These are phyloP conservation scores for Ascochyta viciae-villosae DNA, from an alignment of 2,329 filamentous ascomycete genomes.

Conservation along the genomic window DNA sequence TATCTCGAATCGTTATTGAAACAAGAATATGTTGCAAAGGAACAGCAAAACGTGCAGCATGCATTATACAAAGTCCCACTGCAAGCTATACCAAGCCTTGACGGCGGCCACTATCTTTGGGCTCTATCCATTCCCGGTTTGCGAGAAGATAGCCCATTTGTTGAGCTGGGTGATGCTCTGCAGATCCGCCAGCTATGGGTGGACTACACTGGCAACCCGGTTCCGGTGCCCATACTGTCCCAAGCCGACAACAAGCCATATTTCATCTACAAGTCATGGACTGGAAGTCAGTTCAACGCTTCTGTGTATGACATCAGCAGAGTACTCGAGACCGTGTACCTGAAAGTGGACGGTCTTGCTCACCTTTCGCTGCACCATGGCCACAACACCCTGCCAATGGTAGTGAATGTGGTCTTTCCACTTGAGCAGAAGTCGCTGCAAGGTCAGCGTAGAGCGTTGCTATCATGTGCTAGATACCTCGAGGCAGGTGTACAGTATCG, in stretches of 20 bases:
- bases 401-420: conserved; percentile 36
- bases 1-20: conserved; percentile 22
- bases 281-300: conserved; percentile 28
- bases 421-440: conserved; percentile 13
- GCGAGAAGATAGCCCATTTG: conserved; percentile 39
- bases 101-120: conserved; percentile 20
- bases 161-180: conserved; percentile 44
- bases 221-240: conserved; percentile 5
- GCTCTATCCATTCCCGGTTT: conserved; percentile 36
- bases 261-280: conserved; percentile 21
- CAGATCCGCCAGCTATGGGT: conserved; percentile 40
- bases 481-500: background rate
- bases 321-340: conserved; percentile 31
- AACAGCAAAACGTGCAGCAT: conserved; percentile 25
- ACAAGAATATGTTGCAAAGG: conserved; percentile 28
- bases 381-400: conserved; percentile 11
- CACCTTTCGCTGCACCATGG: background rate
- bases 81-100: background rate
- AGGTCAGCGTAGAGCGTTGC: background rate
- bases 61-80: conserved; percentile 30
- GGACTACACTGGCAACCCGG: conserved; percentile 21
- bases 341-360: conserved; percentile 26
- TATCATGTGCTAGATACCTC: conserved; percentile 3
- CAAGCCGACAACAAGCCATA: background rate
- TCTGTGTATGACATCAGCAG: conserved; percentile 33